These are phyloP conservation scores for Ceriops tagal DNA, from an alignment of 345 rosid genomes.

Conservation along the genomic window DNA sequence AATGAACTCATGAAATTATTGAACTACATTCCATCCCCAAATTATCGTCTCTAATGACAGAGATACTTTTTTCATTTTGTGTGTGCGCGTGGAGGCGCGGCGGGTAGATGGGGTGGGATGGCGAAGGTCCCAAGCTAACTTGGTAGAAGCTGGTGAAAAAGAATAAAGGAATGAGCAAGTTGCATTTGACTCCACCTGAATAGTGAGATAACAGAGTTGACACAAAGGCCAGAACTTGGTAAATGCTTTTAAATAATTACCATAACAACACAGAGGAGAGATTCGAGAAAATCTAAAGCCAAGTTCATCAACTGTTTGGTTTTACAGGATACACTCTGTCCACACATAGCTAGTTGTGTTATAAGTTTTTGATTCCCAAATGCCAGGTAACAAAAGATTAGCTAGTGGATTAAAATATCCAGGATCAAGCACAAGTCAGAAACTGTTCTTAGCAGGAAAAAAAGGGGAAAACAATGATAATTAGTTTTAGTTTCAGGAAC, in stretches of 20 bases:
- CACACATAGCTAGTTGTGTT: not conserved
- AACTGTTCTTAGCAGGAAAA: not conserved
- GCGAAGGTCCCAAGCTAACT: not conserved
- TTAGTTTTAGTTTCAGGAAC: slow-evolving; percentile 9
- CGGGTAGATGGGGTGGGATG: no score
- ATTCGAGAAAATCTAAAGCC: not conserved
- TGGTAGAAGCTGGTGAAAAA: not conserved
- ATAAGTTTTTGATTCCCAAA: not conserved
- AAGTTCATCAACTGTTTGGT: not conserved
- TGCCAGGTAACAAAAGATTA: not conserved
- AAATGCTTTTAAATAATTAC: not conserved
- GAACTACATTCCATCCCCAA: slow-evolving; percentile 11
- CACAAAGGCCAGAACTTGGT: no score
- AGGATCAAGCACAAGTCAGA: no score
- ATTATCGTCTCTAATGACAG: not conserved
- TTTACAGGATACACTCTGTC: not conserved
- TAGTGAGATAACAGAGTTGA: no score
- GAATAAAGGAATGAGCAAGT: not conserved
- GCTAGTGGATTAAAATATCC: not conserved
- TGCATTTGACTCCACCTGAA: not conserved
- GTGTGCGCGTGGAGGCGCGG: no score
- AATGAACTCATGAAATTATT: not conserved
- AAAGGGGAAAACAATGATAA: not conserved
- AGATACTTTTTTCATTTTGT: not conserved
- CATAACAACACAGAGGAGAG: not conserved